Evolutionary conservation across 1,139 yeast genomes (phyloP), one percentile per base, ranked within the genome.

Genomic region (Hemisphaericaspora lyxosophila): DNA sequence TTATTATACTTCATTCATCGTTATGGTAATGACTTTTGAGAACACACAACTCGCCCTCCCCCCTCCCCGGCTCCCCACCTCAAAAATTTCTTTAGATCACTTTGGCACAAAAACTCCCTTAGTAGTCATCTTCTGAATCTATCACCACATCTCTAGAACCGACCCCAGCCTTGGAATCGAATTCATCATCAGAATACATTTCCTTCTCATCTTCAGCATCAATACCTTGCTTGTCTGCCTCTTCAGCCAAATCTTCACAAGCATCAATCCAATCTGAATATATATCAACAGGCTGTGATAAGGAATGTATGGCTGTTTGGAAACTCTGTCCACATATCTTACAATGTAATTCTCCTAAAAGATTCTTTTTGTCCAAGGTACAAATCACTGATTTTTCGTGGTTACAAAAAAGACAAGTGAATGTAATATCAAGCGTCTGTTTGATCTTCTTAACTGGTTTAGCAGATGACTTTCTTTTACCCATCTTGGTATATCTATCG

Each of bases 251-350:
- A 37, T 94, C 96, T 55, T 92, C 98, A 58, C 96, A 92, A 1
- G 97, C 98, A 67, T 92, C 98, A 42, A 89, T 89, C 98, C 98
- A 92, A 58, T 90, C 98, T 36, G 96, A 85, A 59, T 92, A 92
- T 17, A 92, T 87, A 60, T 92, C 98, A 29, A 92, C 90, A 0
- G 98, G 96, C 44, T 84, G 90, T 1, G 89, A 80, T 40, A 85
- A 69, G 33, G 85, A 80, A 59, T 88, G 88, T 50, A 90, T 88
- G 34, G 92, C 79, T 3, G 96, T 81, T 59, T 90, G 97, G 68
- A 92, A 94, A 34, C 80, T 78, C 57, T 92, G 97, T 1, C 97
- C 97, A 59, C 98, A 92, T 20, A 90, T 85, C 59, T 92, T 92
- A 61, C 98, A 92, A 45, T 80, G 82, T 45, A 92, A 67, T 27